Evolutionary conservation across 805 yeast species (phyloP).

Genomic region (Priceomyces castillae): DNA sequence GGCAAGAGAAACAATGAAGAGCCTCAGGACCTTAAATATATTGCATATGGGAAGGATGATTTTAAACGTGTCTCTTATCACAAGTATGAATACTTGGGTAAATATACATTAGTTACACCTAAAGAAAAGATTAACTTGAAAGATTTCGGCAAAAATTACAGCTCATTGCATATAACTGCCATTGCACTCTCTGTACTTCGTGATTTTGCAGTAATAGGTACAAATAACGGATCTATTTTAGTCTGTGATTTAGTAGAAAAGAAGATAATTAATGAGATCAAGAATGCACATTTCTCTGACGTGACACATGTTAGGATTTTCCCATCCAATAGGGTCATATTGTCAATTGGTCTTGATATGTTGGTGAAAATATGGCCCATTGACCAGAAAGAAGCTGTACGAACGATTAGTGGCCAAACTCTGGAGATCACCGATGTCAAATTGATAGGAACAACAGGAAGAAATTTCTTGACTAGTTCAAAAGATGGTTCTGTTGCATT

Average conservation of each 20-base stretch:
- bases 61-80: slow-evolving; percentile 1
- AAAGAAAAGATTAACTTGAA: neutral
- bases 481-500: slow-evolving; percentile 54
- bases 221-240: slow-evolving; percentile 11
- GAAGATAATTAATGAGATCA: slow-evolving; percentile 7
- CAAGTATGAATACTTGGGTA: slow-evolving; percentile 1
- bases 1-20: slow-evolving; percentile 28
- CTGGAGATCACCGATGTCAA: slow-evolving; percentile 46
- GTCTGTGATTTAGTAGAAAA: slow-evolving; percentile 11
- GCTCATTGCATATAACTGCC: slow-evolving; percentile 3
- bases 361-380: slow-evolving; percentile 61
- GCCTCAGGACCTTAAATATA: slow-evolving; percentile 5
- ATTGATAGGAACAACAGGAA: slow-evolving; percentile 57
- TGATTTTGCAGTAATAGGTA: slow-evolving; percentile 12
- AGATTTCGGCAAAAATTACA: neutral
- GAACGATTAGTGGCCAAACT: slow-evolving; percentile 52
- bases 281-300: slow-evolving; percentile 50
- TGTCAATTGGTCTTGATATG: slow-evolving; percentile 60
- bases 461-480: slow-evolving; percentile 60
- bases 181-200: slow-evolving; percentile 1
- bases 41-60: neutral
- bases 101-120: slow-evolving; percentile 3
- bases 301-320: slow-evolving; percentile 48
- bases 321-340: slow-evolving; percentile 61
- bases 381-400: slow-evolving; percentile 10